Base-by-base conservation (phyloP, 768 basidiomycete genomes). In the Suillus luteus region DNA sequence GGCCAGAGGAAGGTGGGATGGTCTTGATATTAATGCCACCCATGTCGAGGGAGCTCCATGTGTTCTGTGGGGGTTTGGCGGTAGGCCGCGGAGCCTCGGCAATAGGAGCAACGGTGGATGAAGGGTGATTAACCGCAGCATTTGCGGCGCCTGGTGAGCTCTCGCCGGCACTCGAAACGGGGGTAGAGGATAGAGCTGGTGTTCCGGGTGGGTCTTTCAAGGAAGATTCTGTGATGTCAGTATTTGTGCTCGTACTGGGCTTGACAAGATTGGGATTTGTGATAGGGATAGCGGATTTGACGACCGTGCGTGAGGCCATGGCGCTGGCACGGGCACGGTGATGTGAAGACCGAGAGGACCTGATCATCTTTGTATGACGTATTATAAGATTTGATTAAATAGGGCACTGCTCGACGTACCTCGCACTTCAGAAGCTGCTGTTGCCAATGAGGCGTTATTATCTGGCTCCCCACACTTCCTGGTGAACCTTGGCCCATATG, bases 291-390 rank as follows among this genome's bases (percentile, higher is more conserved):
- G 93, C 92, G 37, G 92, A 86, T 78, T 94, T 96, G 48, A 92
- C 81, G 64, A 91, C 85, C 17, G 90, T 91, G 55, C 97, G 87
- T 22, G 93, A 91, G 41, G 95, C 93, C 84, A 98, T 90, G 58
- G 95, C 95, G 65, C 91, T 96, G n/a, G 94, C 91, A 55, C 96
- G 85, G 14, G 97, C 97, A 61, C 96, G 89, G 72, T 97, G 95
- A 75, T 98, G 95, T 0, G 95, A 93, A 3, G 92, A 90, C 63
- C 91, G 88, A 31, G 93, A 89, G 40, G 88, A 85, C 70, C 96
- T 89, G 65, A 91, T 86, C 80, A 93, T 87, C 93, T 95, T 62
- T 62, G 15, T 62, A 60, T 24, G 71, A 66, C 57, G 62, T 65
- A 62, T 66, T n/a, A 68, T 67, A 64, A 59, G 66, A 24, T 60